A percentile compares a stretch with the other conserved stretches of the same genome.
phyloP scores from a whole-genome alignment of 176 grass and related monocot species.

The Musa troglodytarum region DNA sequence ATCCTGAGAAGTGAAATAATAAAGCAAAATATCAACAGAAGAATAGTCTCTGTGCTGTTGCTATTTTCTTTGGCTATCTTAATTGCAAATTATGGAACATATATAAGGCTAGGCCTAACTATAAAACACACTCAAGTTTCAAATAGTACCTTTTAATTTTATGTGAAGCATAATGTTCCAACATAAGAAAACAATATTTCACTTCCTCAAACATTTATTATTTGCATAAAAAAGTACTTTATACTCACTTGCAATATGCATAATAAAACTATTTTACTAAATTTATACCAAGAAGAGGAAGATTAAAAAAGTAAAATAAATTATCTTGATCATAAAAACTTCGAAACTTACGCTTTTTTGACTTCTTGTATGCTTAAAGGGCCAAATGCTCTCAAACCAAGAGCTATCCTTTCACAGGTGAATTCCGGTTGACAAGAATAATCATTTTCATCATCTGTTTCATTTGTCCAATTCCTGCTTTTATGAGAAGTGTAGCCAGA shows the following conservation, averaged over 20 bases:
- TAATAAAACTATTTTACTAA: neutral
- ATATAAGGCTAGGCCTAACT: too few relatives aligned
- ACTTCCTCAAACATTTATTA: neutral
- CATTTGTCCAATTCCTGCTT: constrained; percentile 46
- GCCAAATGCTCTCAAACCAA: constrained; percentile 70
- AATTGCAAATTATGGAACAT: too few relatives aligned
- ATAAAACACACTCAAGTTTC: too few relatives aligned
- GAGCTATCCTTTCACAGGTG: constrained; percentile 46
- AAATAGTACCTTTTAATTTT: too few relatives aligned
- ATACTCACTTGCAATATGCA: too few relatives aligned
- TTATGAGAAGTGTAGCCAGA: constrained; percentile 26
- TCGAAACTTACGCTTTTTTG: constrained; percentile 79
- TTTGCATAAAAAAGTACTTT: too few relatives aligned
- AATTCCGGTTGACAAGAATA: constrained; percentile 25
- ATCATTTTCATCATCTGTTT: constrained; percentile 51
- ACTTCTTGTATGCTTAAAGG: constrained; percentile 87
- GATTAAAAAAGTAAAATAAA: neutral
- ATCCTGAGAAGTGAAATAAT: too few relatives aligned
- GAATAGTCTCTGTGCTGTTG: too few relatives aligned
- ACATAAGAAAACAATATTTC: too few relatives aligned
- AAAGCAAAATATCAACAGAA: too few relatives aligned
- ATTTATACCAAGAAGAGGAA: neutral
- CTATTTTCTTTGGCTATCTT: too few relatives aligned
- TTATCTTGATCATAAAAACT: neutral
- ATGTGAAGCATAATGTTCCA: too few relatives aligned